Percentiles rank a stretch among this genome's conserved stretches.
phyloP scores from a whole-genome alignment of 495 filamentous ascomycete species.

The Hyaloscypha finlandica region DNA sequence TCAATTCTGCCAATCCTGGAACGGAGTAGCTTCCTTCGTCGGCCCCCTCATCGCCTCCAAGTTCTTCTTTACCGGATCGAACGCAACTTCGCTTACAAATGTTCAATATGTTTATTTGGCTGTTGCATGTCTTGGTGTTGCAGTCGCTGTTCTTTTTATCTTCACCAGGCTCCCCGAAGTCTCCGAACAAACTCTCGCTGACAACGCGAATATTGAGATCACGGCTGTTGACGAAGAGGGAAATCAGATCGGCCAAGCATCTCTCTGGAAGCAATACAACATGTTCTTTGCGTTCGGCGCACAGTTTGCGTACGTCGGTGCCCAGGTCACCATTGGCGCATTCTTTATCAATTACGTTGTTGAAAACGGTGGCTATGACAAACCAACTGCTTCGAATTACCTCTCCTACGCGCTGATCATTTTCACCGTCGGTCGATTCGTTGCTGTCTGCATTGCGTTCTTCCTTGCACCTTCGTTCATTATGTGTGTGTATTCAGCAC shows the following conservation, averaged over 20 bases:
- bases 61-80: constrained; percentile 62
- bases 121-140: constrained; percentile 41
- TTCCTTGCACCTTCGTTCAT: constrained; percentile 56
- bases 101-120: constrained; percentile 60
- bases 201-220: constrained; percentile 18
- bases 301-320: constrained; percentile 73
- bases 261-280: constrained; percentile 64
- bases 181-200: constrained; percentile 40
- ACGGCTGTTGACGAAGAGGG: constrained; percentile 20
- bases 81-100: constrained; percentile 49
- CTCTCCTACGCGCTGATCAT: constrained; percentile 66
- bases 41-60: constrained; percentile 66
- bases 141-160: constrained; percentile 54
- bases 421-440: constrained; percentile 68
- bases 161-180: constrained; percentile 55
- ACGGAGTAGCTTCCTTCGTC: constrained; percentile 68
- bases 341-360: constrained; percentile 64
- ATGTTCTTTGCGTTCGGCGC: constrained; percentile 63
- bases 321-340: constrained; percentile 61
- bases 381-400: constrained; percentile 51
- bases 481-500: constrained; percentile 43
- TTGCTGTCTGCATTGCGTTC: constrained; percentile 49
- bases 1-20: constrained; percentile 67
- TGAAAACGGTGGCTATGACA: constrained; percentile 50
- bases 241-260: constrained; percentile 35